Base-by-base conservation (phyloP, 306 rosid genomes). In the Cucumis sativus region DNA sequence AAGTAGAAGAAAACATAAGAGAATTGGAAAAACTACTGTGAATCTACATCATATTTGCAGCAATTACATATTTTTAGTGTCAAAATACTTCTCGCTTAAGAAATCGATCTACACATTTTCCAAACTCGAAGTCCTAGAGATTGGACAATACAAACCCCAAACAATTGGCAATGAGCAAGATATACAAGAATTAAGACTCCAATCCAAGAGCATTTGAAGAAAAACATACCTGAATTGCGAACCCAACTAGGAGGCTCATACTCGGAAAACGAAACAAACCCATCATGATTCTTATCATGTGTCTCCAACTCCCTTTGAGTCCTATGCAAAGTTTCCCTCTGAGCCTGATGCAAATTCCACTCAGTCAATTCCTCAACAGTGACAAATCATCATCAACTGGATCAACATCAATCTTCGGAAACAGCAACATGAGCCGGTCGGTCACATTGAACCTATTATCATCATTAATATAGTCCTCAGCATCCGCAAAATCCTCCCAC, bases 221-320 rank as follows among this genome's bases (percentile, higher is more conserved):
- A 13, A 45, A 45, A 59, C 2, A 18, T 23, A 92, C 96, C 97
- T 86, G 96, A 74, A 87, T 81, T 88, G 54, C 80, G 88, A 80
- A 84, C 89, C 97, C 97, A 95, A 58, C 85, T 86, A 10, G 97
- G 98, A 52, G 98, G 98, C 62, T 92, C 88, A 23, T 95, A 95
- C 93, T 95, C 98, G 2, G 95, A 81, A 51, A 92, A 95, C 0
- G 97, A 95, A 75, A 95, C 83, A 56, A 85, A 80, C 7, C 88
- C 93, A 62, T 95, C 97, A 30, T 49, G 90, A 68, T 92, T 89
- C 86, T 95, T 92, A 54, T 95, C 98, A 18, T 95, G 97, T 67
- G 87, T 81, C 67, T 95, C 98, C 92, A 95, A 73, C 35, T 95
- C 98, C 86, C 97, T 85, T 81, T 83, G 83, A 0, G 96, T 84